These are phyloP conservation scores for Pythium pyrilobum DNA, from an alignment of 352 stramenopile genomes.

Conservation along the genomic window DNA sequence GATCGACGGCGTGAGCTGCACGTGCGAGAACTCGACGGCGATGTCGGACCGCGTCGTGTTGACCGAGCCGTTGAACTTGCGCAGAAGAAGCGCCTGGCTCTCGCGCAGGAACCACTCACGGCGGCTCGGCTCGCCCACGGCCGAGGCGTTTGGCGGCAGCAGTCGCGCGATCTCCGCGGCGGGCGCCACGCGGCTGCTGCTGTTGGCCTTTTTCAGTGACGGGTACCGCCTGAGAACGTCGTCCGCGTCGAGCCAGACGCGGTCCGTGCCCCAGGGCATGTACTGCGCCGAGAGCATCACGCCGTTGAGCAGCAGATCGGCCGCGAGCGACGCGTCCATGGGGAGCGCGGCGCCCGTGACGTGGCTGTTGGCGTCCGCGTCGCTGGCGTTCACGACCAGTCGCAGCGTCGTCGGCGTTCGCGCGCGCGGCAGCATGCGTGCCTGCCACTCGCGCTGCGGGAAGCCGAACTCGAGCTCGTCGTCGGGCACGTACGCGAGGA, in stretches of 20 bases:
- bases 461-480: background rate
- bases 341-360: background rate
- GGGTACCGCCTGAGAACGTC: no score
- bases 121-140: background rate
- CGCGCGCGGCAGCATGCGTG: background rate
- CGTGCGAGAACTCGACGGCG: constrained; percentile 9
- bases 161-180: constrained; percentile 1
- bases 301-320: background rate
- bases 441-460: background rate
- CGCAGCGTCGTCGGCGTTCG: background rate
- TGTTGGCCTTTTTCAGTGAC: no score
- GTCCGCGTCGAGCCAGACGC: background rate
- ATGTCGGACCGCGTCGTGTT: constrained; percentile 7
- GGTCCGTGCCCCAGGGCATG: background rate
- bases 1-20: constrained; percentile 1
- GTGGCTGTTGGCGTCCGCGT: background rate
- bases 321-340: background rate
- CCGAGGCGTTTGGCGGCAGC: background rate
- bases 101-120: constrained; percentile 1
- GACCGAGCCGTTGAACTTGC: background rate
- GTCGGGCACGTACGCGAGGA: background rate
- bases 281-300: background rate
- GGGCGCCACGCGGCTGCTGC: no score
- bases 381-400: background rate
- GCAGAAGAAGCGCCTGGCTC: background rate